A percentile compares a stretch with the other conserved stretches of the same genome.
phyloP scores from a whole-genome alignment of 2,329 filamentous ascomycete species.

The Coniochaeta sp. region DNA sequence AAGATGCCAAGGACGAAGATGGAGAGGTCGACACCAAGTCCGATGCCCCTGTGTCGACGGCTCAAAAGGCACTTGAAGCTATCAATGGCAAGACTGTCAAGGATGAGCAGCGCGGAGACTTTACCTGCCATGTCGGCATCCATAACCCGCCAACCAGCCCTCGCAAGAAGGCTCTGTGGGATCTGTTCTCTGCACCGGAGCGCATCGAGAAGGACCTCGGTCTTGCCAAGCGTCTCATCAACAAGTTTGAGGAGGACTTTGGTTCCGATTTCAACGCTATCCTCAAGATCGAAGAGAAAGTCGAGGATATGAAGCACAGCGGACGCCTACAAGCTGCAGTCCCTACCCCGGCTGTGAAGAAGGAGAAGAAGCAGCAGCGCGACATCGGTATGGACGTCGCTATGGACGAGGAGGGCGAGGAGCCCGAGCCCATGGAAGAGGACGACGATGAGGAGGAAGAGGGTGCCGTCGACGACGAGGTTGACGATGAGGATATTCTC shows the following conservation, averaged over 20 bases:
- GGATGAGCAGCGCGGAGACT: conserved; percentile 88
- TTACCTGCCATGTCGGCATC: conserved; percentile 94
- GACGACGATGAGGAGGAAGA: conserved; percentile 78
- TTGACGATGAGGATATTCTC: conserved; percentile 83
- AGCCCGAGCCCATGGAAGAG: conserved; percentile 55
- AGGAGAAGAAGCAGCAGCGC: conserved; percentile 52
- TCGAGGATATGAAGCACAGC: conserved; percentile 70
- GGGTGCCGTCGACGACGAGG: conserved; percentile 70
- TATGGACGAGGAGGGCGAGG: conserved; percentile 66
- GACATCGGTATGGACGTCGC: conserved; percentile 54
- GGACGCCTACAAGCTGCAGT: conserved; percentile 68
- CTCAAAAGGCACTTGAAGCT: conserved; percentile 84
- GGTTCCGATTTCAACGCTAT: conserved; percentile 71
- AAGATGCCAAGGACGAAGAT: conserved; percentile 62
- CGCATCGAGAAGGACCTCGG: conserved; percentile 85
- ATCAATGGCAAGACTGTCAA: conserved; percentile 97
- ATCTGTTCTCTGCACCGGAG: conserved; percentile 90
- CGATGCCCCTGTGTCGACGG: conserved; percentile 48
- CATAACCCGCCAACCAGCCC: conserved; percentile 83
- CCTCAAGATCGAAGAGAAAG: conserved; percentile 75
- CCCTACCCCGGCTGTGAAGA: conserved; percentile 47
- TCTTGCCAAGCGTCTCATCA: conserved; percentile 73
- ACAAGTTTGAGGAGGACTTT: conserved; percentile 79
- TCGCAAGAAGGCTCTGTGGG: conserved; percentile 93
- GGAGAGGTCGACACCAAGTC: conserved; percentile 51